These are phyloP conservation scores for Boletus rufocinnamomeus DNA, from an alignment of 768 basidiomycete species.

Conservation along the genomic window DNA sequence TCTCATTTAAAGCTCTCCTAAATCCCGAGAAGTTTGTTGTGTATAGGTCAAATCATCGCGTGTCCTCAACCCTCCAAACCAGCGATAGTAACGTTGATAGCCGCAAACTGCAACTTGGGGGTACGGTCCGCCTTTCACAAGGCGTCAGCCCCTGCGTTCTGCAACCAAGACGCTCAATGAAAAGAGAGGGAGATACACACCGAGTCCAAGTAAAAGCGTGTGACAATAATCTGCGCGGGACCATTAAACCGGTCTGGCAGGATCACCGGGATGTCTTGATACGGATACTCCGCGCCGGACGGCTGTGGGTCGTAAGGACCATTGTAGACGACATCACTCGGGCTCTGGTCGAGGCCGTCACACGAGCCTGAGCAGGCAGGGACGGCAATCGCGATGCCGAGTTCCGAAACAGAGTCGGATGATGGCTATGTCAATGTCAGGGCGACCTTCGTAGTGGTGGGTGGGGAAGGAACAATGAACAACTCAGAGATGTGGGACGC, in stretches of 20 bases:
- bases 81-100: fast-evolving
- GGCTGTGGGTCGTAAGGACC: too few species aligned
- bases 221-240: neutral
- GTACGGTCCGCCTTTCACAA: neutral
- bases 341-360: too few species aligned
- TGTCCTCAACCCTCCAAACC: neutral
- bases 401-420: too few species aligned
- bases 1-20: neutral
- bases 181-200: slow-evolving; percentile 7
- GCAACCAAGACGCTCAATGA: neutral
- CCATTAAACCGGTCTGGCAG: slow-evolving; percentile 6
- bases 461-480: too few species aligned
- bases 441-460: too few species aligned
- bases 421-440: too few species aligned
- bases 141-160: slow-evolving; percentile 1
- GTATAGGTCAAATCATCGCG: neutral
- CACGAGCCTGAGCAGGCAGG: too few species aligned
- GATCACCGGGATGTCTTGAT: too few species aligned
- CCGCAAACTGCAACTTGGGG: neutral
- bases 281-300: too few species aligned
- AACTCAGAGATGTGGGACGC: too few species aligned
- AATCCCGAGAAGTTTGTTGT: neutral
- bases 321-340: too few species aligned
- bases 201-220: neutral
- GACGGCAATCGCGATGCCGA: too few species aligned